Evolutionary conservation across 768 basidiomycete genomes (phyloP).

Genomic region (Leccinum subgranulosum): DNA sequence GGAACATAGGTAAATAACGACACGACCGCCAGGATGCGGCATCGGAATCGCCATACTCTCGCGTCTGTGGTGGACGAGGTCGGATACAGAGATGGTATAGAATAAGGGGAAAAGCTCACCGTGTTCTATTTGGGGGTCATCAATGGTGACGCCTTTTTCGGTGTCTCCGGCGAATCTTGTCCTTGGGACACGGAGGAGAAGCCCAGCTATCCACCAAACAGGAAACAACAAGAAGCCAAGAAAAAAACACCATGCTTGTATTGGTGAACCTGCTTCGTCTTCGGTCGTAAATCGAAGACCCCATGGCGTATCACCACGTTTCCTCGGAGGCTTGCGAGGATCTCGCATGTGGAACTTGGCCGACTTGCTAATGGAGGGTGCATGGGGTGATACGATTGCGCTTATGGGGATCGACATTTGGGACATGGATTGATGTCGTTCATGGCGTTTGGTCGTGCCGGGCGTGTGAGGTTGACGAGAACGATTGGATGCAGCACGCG

Average conservation of each 20-base stretch:
- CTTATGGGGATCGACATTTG: constrained; percentile 77
- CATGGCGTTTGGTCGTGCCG: constrained; percentile 26
- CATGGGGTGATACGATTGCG: constrained; percentile 74
- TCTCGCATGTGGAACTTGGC: constrained; percentile 77
- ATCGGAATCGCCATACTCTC: constrained; percentile 68
- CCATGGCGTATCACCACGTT: constrained; percentile 59
- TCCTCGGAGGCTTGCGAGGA: constrained; percentile 61
- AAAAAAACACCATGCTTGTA: constrained; percentile 79
- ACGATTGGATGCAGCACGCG: constrained; percentile 36
- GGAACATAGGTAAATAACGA: constrained; percentile 76
- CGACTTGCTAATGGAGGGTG: constrained; percentile 62
- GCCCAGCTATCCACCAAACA: constrained; percentile 64
- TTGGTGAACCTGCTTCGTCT: constrained; percentile 47
- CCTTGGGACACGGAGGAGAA: constrained; percentile 49
- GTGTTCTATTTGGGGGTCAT: constrained; percentile 77
- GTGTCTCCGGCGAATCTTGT: constrained; percentile 60
- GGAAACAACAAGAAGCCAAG: constrained; percentile 61
- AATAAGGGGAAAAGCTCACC: constrained; percentile 44
- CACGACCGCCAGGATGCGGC: constrained; percentile 66
- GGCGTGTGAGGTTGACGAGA: constrained; percentile 29
- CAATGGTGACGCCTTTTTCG: constrained; percentile 70
- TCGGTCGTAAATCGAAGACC: constrained; percentile 52
- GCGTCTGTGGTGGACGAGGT: constrained; percentile 48
- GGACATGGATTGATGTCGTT: constrained; percentile 54
- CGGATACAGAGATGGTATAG: constrained; percentile 1